Evolutionary conservation across 129 eudicot genomes (phyloP).

Genomic region (Heracleum sosnowskyi): DNA sequence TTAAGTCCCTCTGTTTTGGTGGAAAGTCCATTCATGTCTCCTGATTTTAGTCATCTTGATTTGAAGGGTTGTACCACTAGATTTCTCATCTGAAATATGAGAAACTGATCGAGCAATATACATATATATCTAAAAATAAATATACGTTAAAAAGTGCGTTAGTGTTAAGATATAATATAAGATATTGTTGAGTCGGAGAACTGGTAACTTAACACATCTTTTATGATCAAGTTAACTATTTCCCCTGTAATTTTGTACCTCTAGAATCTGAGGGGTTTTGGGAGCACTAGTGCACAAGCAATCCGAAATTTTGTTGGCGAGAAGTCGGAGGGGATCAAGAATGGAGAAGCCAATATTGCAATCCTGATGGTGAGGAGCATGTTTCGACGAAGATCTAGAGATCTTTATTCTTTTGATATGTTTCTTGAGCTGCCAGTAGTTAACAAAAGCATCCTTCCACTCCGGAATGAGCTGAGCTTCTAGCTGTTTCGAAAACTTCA

Average conservation of each 20-base stretch:
- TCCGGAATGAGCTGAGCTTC: constrained; percentile 98
- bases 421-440: constrained; percentile 89
- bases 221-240: no score
- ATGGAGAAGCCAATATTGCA: constrained; percentile 52
- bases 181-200: no score
- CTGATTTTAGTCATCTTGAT: constrained; percentile 1
- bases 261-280: constrained; percentile 20
- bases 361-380: constrained; percentile 10
- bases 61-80: not conserved
- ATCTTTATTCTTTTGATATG: constrained; percentile 77
- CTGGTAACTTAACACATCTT: no score
- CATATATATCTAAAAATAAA: no score
- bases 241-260: constrained; percentile 22
- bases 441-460: constrained; percentile 93
- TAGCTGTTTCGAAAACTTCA: constrained; percentile 88
- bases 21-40: constrained; percentile 5
- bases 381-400: constrained; percentile 31
- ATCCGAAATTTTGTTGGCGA: constrained; percentile 13
- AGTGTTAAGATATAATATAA: no score
- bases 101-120: no score
- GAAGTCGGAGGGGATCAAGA: constrained; percentile 55
- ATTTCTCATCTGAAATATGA: not conserved
- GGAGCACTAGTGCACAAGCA: not conserved
- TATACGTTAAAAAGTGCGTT: no score
- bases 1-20: not conserved